These are phyloP conservation scores for Penicillium sp. DNA, from an alignment of 2,329 filamentous ascomycete species.

Conservation along the genomic window DNA sequence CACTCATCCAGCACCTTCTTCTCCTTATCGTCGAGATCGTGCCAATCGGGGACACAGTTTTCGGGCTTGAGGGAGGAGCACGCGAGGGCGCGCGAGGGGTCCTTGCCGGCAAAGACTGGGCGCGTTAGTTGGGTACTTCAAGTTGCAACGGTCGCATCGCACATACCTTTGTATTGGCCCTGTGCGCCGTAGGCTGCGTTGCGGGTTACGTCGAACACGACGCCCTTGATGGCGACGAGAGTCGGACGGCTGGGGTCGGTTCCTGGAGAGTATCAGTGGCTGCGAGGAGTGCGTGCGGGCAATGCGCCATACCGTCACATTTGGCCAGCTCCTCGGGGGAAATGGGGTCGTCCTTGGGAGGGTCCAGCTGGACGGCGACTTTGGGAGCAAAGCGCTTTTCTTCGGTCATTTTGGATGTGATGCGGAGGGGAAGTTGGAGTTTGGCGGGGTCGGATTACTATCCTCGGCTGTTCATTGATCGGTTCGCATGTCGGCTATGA, in stretches of 20 bases:
- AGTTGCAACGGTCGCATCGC: constrained; percentile 24
- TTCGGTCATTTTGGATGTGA: constrained; percentile 30
- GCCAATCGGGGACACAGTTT: constrained; percentile 81
- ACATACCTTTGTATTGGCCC: constrained; percentile 81
- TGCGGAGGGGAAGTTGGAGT: constrained; percentile 29
- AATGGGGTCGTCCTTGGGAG: constrained; percentile 87
- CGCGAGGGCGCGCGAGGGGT: constrained; percentile 88
- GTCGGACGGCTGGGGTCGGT: constrained; percentile 53
- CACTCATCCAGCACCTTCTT: constrained; percentile 86
- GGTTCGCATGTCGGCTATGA: not conserved
- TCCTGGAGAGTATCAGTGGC: constrained; percentile 24
- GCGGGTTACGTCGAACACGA: constrained; percentile 89
- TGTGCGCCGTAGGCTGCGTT: constrained; percentile 84
- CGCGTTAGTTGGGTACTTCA: not conserved
- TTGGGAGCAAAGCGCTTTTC: constrained; percentile 46
- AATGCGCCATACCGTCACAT: constrained; percentile 69
- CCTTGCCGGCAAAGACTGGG: constrained; percentile 90
- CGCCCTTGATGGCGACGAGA: constrained; percentile 73
- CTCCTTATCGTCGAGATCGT: constrained; percentile 80
- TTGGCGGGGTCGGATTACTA: constrained; percentile 23
- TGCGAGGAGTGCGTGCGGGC: not conserved
- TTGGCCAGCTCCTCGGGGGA: constrained; percentile 75
- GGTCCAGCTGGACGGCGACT: constrained; percentile 60
- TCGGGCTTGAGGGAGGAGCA: constrained; percentile 83
- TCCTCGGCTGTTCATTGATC: constrained; percentile 15